Evolutionary conservation across 768 basidiomycete species (phyloP), one percentile per base, ranked within the genome.

Genomic region (Termitomyces sp.): DNA sequence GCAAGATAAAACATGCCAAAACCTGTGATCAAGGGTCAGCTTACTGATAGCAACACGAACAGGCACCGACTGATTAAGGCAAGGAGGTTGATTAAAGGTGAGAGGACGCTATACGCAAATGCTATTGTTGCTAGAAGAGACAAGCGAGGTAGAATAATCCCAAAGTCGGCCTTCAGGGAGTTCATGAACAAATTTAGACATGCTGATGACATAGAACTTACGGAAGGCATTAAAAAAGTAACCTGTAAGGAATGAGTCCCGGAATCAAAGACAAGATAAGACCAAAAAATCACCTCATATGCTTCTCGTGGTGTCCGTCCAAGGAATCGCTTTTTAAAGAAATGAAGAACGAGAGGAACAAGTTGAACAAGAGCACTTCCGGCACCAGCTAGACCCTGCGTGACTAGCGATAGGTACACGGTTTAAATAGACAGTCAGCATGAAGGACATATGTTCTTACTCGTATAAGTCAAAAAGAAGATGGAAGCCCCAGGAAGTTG

Each of bases 301-400:
- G 86, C 82, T 56, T 85, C 78, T 20, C 86, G 75, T 34, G 85
- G 84, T 3, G 88, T 86, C n/a, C 83, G 78, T 3, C 86, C 88
- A 39, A 85, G 71, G 51, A 89, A 77, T 75, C 82, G 80, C 61
- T 87, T 81, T 61, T 80, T 80, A 53, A 87, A 66, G 63, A 79
- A 87, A 68, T 87, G 83, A 14, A 87, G 55, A 6, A 80, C 59
- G 9, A 89, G 67, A 8, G 79, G 75, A 34, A 76, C 76, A 9
- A 84, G 67, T 63, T 86, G 85, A 5, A 82, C 72, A 29, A 87
- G 71, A 9, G 80, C 80, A 24, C 72, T 71, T 0, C 79, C 82
- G 3, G 81, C 79, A 24, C 80, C 82, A 24, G 79, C 72, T 36
- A 82, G 67, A 46, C 82, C 82, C 64, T 81, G 79, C 1, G 80